Base-by-base conservation (phyloP, 305 asterid species). In the Solanum chacoense region DNA sequence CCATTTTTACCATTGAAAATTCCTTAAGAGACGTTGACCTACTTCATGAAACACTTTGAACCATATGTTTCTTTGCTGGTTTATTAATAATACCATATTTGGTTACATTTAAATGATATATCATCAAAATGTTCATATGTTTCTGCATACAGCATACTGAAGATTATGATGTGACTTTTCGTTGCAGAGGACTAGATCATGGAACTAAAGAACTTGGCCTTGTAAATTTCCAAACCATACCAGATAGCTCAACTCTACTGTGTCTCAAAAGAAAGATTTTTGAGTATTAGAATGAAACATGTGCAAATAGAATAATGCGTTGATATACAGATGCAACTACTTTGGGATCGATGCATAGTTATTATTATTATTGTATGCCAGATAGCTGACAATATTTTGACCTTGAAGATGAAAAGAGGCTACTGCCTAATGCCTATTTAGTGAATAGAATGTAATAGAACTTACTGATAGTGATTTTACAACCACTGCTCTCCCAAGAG, bases 401-500 rank as follows among this genome's bases (percentile, higher is more conserved):
- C 72, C 87, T 59, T 32, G n/a, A 84, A 55, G 87, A 59, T 22
- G 75, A 84, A 84, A 55, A 59, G 75, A 34, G 75, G 75, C 34
- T 29, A 83, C 86, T 50, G 10, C 50, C 50, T 84, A 32, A 84
- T 84, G 24, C 87, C 75, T 55, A 20, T 84, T 84, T 84, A 12
- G 50, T 59, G 50, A 59, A 59, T 74, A 89, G 88, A 87, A 22
- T 32, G 50, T 31, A 31, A 11, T 59, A 84, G 69, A 85, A 92
- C 98, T 93, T 92, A 97, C 99, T 90, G 91, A 90, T 71, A 90
- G 92, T 88, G 99, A 94, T 92, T 95, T 97, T 88, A 95, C 98
- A 84, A 97, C 93, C 74, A 95, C 99, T 88, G 96, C 98, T 91
- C 99, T 95, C 90, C 99, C 99, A 16, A 93, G 94, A 91, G 86